Evolutionary conservation across 345 rosid genomes (phyloP).

Genomic region (Aegle marmelos): DNA sequence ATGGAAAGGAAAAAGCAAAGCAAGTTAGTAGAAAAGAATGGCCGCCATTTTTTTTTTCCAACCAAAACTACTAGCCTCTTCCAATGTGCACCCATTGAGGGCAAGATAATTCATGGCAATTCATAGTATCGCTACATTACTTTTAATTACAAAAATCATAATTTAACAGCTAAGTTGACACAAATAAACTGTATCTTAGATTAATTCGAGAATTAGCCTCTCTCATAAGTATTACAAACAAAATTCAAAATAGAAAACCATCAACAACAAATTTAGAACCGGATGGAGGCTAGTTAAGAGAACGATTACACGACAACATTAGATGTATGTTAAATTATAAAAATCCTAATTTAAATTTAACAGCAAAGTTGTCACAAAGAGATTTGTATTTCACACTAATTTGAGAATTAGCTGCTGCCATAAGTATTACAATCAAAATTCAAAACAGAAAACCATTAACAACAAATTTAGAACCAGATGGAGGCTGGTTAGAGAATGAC

Average conservation of each 20-base stretch:
- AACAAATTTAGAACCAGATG: neutral
- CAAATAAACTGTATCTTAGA: neutral
- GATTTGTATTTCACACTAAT: neutral
- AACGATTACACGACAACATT: no score
- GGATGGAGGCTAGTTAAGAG: neutral
- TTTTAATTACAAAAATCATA: neutral
- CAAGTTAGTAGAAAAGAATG: neutral
- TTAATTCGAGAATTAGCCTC: no score
- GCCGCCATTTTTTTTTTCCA: neutral
- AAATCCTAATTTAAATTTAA: neutral
- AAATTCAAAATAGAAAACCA: constrained; percentile 11
- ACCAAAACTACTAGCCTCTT: neutral
- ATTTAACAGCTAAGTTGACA: neutral
- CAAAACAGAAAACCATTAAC: constrained; percentile 11
- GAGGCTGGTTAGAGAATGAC: neutral
- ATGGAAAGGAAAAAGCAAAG: constrained; percentile 5
- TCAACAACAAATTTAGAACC: neutral
- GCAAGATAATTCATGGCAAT: neutral
- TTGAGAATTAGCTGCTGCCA: neutral
- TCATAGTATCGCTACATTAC: neutral
- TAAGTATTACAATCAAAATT: neutral
- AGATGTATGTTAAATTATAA: neutral
- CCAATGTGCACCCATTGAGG: neutral
- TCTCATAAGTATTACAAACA: neutral
- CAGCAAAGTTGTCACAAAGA: neutral